Evolutionary conservation across 1,284 basidiomycete species (phyloP), one percentile per base, ranked within the genome.

Genomic region (Macrocystidia cucumis): DNA sequence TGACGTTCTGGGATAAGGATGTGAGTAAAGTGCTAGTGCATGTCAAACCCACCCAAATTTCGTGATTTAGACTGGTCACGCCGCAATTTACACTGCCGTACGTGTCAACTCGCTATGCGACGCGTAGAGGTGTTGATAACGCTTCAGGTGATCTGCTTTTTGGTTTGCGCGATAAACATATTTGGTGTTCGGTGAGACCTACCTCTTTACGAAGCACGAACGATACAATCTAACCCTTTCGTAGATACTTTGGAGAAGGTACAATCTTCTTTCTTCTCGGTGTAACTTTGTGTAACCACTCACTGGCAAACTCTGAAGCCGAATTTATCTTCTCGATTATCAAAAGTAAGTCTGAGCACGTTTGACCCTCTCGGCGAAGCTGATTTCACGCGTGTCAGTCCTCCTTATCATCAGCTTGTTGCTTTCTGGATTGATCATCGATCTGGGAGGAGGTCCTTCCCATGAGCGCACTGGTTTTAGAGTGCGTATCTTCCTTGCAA

Each of bases 1-100:
- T 90, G 41, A 69, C 74, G 1, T 91, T 80, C 61, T 91, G 89
- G 89, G 83, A 88, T 53, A 32, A 48, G 7, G 57, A 80, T 39
- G 76, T 77, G 35, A 33, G 66, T 44, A 7, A 7, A 11, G 13
- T n/a, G 17, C 31, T 37, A 7, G 21, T 29, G n/a, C 32, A 18
- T 34, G 19, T 37, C 31, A 20, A 4, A 31, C 7, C 18, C 34
- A 16, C 29, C 11, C 17, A 18, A 12, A 3, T 3, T 4, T 16
- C 16, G 25, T 28, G 37, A 12, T n/a, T 26, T 42, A 79, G 72
- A 45, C 55, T 2, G 51, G 55, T 19, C 78, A 78, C 39, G 60
- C 66, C 28, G 65, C 69, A 4, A 71, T 69, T 19, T 89, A 88
- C 62, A 83, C 78, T 14, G 71, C 73, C 2, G 64, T 76, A 38